Conservation (phyloP, 495 filamentous ascomycete genomes). For the Xanthoparmelia taractica region DNA sequence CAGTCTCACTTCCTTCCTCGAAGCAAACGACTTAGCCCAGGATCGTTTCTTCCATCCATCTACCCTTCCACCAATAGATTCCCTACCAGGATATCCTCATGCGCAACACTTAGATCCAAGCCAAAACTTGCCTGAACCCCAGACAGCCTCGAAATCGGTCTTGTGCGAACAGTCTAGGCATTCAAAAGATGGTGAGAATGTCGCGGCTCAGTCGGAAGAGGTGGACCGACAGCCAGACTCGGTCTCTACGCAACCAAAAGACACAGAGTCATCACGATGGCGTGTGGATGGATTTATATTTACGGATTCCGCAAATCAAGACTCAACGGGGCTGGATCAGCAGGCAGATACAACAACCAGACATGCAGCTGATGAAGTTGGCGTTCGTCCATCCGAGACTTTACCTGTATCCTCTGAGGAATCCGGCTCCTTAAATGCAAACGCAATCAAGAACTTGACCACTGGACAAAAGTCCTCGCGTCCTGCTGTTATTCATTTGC, state of each 20-base stretch:
- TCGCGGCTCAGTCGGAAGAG: background rate
- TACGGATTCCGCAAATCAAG: background rate
- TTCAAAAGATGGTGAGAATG: slow-evolving; percentile 1
- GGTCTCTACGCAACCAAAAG: background rate
- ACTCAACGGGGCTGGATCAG: background rate
- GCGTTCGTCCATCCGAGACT: slow-evolving; percentile 7
- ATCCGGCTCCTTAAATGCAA: background rate
- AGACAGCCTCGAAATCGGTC: background rate
- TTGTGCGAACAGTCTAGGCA: background rate
- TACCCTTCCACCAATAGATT: slow-evolving; percentile 50
- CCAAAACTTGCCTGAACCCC: background rate
- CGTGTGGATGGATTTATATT: slow-evolving; percentile 1
- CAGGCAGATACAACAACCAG: background rate
- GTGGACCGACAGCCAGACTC: background rate
- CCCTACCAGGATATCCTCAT: slow-evolving; percentile 9
- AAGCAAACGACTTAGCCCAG: slow-evolving; percentile 65
- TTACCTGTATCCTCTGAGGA: slow-evolving; percentile 13
- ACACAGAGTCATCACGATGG: slow-evolving; percentile 3
- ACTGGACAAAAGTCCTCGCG: background rate
- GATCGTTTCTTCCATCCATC: slow-evolving; percentile 63
- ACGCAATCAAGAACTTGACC: background rate
- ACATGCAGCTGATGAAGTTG: background rate
- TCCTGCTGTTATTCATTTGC: slow-evolving; percentile 27
- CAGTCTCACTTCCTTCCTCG: slow-evolving; percentile 56
- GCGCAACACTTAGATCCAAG: slow-evolving; percentile 7